Conservation (phyloP, 208 protist species). For the Acanthamoeba castellanii region DNA sequence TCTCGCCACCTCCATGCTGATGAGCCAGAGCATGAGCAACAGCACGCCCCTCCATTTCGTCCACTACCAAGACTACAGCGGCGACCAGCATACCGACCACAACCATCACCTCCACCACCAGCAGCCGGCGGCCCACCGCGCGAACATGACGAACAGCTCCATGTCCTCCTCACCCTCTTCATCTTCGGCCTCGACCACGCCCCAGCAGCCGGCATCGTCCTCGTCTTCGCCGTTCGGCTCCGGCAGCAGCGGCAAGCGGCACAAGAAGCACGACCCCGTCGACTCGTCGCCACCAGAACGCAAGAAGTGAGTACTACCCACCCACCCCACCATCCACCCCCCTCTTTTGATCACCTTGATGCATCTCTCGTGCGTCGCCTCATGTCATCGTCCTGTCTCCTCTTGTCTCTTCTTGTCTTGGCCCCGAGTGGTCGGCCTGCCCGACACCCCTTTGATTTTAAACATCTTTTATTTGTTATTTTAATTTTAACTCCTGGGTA, state of each 20-base stretch:
- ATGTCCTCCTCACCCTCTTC: slow-evolving; percentile 1
- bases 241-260: slow-evolving; percentile 18
- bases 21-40: slow-evolving; percentile 44
- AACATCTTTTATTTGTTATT: neutral
- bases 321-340: neutral
- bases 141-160: slow-evolving; percentile 20
- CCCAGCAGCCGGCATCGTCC: neutral
- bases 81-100: neutral
- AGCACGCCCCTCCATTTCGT: slow-evolving; percentile 1
- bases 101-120: neutral
- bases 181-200: neutral
- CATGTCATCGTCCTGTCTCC: neutral
- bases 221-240: neutral
- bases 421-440: neutral
- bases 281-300: slow-evolving; percentile 22
- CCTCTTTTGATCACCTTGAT: neutral
- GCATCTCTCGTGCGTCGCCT: neutral
- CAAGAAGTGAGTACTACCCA: slow-evolving; percentile 16
- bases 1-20: slow-evolving; percentile 8
- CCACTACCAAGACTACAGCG: neutral
- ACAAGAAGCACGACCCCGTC: slow-evolving; percentile 30
- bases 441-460: no score
- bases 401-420: neutral
- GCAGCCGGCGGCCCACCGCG: neutral
- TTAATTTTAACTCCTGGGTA: no score